Percentiles rank a stretch among this genome's conserved stretches.
These are phyloP conservation scores for Scenedesmus sp. DNA, from an alignment of 163 green algal species.

Conservation along the genomic window DNA sequence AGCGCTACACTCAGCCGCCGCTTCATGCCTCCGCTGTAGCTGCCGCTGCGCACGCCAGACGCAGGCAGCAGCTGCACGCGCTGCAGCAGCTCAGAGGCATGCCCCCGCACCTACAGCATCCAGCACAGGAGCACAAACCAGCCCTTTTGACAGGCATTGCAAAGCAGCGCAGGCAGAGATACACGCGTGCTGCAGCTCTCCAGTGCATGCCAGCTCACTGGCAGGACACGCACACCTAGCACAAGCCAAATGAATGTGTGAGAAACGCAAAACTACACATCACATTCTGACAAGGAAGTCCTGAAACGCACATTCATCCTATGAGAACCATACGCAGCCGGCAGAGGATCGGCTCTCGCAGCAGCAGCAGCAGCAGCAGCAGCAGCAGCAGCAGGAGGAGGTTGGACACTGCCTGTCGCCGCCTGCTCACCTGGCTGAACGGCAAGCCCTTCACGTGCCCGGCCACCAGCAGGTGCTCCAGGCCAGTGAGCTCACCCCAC, in stretches of 20 bases:
- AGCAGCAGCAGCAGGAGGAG: neutral
- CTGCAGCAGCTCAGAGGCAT: constrained; percentile 25
- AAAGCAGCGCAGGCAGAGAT: neutral
- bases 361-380: neutral
- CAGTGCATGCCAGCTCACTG: neutral
- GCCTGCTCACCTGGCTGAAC: constrained; percentile 26
- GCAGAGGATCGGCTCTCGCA: neutral
- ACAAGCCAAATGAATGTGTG: too few species aligned
- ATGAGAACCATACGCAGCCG: too few species aligned
- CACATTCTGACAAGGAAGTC: too few species aligned
- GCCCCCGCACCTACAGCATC: neutral
- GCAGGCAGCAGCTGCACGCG: constrained; percentile 77
- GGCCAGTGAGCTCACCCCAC: constrained; percentile 78
- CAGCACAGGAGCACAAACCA: too few species aligned
- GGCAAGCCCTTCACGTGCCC: constrained; percentile 75
- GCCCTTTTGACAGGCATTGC: too few species aligned
- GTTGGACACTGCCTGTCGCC: neutral
- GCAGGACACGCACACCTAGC: too few species aligned
- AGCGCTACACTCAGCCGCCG: constrained; percentile 81
- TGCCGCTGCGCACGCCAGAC: constrained; percentile 59
- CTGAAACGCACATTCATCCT: too few species aligned
- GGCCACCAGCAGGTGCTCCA: constrained; percentile 81
- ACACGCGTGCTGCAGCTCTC: neutral
- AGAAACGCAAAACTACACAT: too few species aligned
- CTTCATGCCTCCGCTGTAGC: constrained; percentile 91